Conservation (phyloP, 2,329 filamentous ascomycete genomes). For the Aureobasidium sp. region DNA sequence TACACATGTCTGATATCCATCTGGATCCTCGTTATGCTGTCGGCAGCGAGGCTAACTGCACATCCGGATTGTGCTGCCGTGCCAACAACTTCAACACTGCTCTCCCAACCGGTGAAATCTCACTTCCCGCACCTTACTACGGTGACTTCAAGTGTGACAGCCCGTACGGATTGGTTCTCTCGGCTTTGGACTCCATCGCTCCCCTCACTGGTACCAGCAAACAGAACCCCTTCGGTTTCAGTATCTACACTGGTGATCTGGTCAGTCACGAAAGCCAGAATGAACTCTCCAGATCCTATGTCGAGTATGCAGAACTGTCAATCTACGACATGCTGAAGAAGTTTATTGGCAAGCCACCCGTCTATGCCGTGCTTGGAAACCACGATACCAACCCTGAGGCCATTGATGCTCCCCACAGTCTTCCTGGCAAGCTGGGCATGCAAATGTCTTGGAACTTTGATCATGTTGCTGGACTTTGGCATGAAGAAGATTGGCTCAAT, state of each 20-base stretch:
- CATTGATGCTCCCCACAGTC: slow-evolving; percentile 46
- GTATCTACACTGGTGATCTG: slow-evolving; percentile 52
- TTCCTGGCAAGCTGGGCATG: slow-evolving; percentile 47
- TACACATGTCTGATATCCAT: slow-evolving; percentile 46
- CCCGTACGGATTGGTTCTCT: slow-evolving; percentile 51
- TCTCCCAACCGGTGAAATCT: slow-evolving; percentile 29
- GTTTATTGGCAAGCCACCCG: slow-evolving; percentile 47
- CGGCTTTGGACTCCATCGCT: slow-evolving; percentile 49
- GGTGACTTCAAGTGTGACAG: slow-evolving; percentile 52
- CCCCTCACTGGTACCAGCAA: slow-evolving; percentile 49
- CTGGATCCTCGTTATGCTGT: slow-evolving; percentile 49
- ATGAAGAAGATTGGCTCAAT: slow-evolving; percentile 50
- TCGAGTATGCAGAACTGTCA: slow-evolving; percentile 48
- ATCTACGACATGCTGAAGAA: slow-evolving; percentile 50
- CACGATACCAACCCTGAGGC: slow-evolving; percentile 51
- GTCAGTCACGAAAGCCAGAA: slow-evolving; percentile 49
- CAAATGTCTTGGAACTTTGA: slow-evolving; percentile 54
- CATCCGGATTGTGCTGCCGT: slow-evolving; percentile 47
- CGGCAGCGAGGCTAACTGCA: slow-evolving; percentile 49
- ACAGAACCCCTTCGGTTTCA: slow-evolving; percentile 44
- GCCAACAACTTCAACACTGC: slow-evolving; percentile 34
- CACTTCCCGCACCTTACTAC: slow-evolving; percentile 46
- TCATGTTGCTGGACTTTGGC: slow-evolving; percentile 50
- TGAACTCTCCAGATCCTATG: slow-evolving; percentile 46
- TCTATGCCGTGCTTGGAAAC: slow-evolving; percentile 52